These are phyloP conservation scores for Nemania abortiva DNA, from an alignment of 2,329 filamentous ascomycete species.

Conservation along the genomic window DNA sequence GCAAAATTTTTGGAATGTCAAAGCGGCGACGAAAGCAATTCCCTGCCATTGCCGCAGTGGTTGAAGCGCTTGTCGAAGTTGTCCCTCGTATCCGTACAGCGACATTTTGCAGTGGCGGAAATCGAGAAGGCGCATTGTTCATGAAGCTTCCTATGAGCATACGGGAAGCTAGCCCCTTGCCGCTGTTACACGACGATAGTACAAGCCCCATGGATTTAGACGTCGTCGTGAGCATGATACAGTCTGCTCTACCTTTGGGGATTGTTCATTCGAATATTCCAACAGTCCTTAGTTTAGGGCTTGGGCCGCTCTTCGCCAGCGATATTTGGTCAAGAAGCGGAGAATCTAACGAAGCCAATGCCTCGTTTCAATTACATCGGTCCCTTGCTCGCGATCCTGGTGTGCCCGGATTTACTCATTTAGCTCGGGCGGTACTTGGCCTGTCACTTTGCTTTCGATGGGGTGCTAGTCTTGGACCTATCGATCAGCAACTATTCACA, in stretches of 20 bases:
- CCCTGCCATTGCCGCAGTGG: slow-evolving; percentile 82
- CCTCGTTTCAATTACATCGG: slow-evolving; percentile 77
- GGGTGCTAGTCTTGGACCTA: slow-evolving; percentile 69
- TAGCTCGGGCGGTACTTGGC: slow-evolving; percentile 76
- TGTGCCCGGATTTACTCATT: slow-evolving; percentile 79
- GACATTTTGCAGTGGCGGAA: slow-evolving; percentile 88
- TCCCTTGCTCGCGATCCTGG: slow-evolving; percentile 76
- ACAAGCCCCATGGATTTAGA: slow-evolving; percentile 48
- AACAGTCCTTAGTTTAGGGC: slow-evolving; percentile 58
- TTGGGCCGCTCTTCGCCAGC: slow-evolving; percentile 60
- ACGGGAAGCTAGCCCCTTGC: slow-evolving; percentile 74
- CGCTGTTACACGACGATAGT: slow-evolving; percentile 50
- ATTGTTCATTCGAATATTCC: slow-evolving; percentile 54
- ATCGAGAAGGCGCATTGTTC: slow-evolving; percentile 85
- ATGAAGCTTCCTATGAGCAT: slow-evolving; percentile 71
- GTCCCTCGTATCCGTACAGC: slow-evolving; percentile 79
- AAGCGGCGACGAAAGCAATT: slow-evolving; percentile 83
- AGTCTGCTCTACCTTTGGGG: slow-evolving; percentile 58
- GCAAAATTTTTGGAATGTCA: slow-evolving; percentile 81
- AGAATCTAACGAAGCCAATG: slow-evolving; percentile 64
- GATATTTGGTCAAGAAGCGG: slow-evolving; percentile 67
- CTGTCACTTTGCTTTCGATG: slow-evolving; percentile 80
- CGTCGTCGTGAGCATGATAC: slow-evolving; percentile 55
- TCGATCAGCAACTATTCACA: slow-evolving; percentile 59
- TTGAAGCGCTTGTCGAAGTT: slow-evolving; percentile 77